Percentiles rank a stretch among this genome's conserved stretches.
Conservation (phyloP, 768 basidiomycete species). For the Amanita pallidorosea region DNA sequence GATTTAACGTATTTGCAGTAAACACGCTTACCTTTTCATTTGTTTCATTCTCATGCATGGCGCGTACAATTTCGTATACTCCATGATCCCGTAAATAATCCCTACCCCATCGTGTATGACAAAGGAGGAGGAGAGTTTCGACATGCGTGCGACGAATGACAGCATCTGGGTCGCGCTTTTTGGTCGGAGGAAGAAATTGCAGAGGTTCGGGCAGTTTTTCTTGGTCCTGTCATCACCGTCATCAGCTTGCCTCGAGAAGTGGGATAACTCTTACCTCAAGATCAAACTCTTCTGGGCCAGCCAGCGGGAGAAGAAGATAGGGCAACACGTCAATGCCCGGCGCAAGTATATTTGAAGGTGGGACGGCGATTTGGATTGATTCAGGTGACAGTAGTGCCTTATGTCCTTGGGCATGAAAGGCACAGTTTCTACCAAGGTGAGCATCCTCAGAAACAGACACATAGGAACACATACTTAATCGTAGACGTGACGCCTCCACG, state of each 20-base stretch:
- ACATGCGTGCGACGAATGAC: constrained; percentile 71
- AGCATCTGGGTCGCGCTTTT: constrained; percentile 72
- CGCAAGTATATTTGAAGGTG: constrained; percentile 44
- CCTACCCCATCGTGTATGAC: constrained; percentile 83
- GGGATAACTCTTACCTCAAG: constrained; percentile 51
- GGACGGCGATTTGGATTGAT: constrained; percentile 38
- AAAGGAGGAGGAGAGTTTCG: constrained; percentile 84
- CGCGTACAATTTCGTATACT: constrained; percentile 78
- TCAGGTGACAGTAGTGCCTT: constrained; percentile 64
- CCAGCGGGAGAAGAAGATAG: constrained; percentile 79
- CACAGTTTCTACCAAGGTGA: constrained; percentile 51
- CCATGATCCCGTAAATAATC: constrained; percentile 72
- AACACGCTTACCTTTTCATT: constrained; percentile 55
- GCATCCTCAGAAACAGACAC: neutral
- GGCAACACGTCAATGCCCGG: constrained; percentile 81
- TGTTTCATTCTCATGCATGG: constrained; percentile 65
- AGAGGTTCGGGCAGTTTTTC: constrained; percentile 76
- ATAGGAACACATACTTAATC: constrained; percentile 54
- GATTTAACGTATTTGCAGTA: neutral
- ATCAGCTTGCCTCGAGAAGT: neutral
- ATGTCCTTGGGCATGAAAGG: constrained; percentile 61
- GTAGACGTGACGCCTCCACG: constrained; percentile 80
- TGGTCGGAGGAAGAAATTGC: constrained; percentile 82
- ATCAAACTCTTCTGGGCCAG: constrained; percentile 93
- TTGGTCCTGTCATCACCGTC: constrained; percentile 47